Evolutionary conservation across 441 rosid genomes (phyloP).

Genomic region (Gossypium trilobum): DNA sequence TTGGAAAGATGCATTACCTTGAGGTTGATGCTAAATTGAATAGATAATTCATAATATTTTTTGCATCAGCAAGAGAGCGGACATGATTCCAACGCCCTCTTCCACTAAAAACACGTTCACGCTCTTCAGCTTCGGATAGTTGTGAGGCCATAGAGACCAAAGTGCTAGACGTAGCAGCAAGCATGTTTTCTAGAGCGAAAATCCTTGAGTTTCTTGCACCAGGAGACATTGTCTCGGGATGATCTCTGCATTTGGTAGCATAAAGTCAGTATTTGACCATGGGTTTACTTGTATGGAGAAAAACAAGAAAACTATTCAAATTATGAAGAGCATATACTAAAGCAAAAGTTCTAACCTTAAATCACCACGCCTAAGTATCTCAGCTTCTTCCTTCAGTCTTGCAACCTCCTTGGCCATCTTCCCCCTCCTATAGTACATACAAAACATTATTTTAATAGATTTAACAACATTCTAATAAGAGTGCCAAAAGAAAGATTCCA

Average conservation of each 20-base stretch:
- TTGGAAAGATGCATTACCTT: slow-evolving; percentile 36
- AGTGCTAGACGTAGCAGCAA: slow-evolving; percentile 71
- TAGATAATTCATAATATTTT: slow-evolving; percentile 69
- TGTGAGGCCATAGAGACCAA: slow-evolving; percentile 96
- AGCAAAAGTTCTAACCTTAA: slow-evolving; percentile 38
- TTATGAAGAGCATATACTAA: neutral
- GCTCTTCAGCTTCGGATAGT: slow-evolving; percentile 92
- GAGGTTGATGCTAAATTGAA: slow-evolving; percentile 82
- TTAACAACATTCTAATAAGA: neutral
- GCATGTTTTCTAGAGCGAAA: slow-evolving; percentile 95
- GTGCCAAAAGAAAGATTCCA: neutral
- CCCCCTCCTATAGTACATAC: slow-evolving; percentile 56
- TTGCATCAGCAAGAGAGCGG: slow-evolving; percentile 79
- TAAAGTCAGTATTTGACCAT: slow-evolving; percentile 1
- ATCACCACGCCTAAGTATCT: slow-evolving; percentile 44
- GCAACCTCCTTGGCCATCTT: slow-evolving; percentile 84
- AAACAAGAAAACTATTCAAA: neutral
- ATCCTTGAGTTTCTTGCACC: slow-evolving; percentile 93
- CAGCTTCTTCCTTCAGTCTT: slow-evolving; percentile 67
- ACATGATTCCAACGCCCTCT: slow-evolving; percentile 97
- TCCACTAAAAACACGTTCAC: slow-evolving; percentile 75
- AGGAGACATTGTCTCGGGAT: slow-evolving; percentile 66
- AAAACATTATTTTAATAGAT: slow-evolving; percentile 12
- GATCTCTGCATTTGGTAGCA: slow-evolving; percentile 39
- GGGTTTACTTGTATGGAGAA: neutral